Conservation (phyloP, 306 rosid genomes). For the Herpetospermum pedunculosum region DNA sequence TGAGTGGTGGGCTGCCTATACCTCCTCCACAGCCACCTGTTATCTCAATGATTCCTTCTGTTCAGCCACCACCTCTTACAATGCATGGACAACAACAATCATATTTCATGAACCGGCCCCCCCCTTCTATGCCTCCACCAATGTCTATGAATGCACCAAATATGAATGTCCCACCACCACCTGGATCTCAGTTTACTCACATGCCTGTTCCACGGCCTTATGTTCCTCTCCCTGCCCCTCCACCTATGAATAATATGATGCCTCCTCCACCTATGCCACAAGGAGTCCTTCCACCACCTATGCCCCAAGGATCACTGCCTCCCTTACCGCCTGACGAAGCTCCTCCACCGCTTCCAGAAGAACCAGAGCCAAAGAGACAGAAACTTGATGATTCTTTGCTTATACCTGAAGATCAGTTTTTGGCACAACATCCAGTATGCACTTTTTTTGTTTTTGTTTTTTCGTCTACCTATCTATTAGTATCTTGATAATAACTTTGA, state of each 20-base stretch:
- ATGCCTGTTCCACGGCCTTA: conserved; percentile 46
- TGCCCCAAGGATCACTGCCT: conserved; percentile 81
- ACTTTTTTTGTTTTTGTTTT: conserved; percentile 6
- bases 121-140: conserved; percentile 49
- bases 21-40: conserved; percentile 60
- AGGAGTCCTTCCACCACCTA: conserved; percentile 48
- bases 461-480: not conserved
- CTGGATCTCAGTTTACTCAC: conserved; percentile 76
- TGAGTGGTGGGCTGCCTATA: conserved; percentile 37
- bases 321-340: conserved; percentile 96
- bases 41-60: conserved; percentile 43
- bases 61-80: conserved; percentile 55
- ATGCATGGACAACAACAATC: conserved; percentile 77
- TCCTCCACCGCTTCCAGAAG: conserved; percentile 92
- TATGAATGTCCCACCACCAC: conserved; percentile 67
- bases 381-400: conserved; percentile 78
- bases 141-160: conserved; percentile 42
- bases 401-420: conserved; percentile 79
- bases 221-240: conserved; percentile 39
- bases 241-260: conserved; percentile 67
- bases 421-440: conserved; percentile 74
- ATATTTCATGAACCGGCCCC: conserved; percentile 42
- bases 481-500: not conserved
- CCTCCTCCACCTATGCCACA: conserved; percentile 39
- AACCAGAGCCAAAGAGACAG: conserved; percentile 90